Conservation (phyloP, 75 land plant genomes). For the Azolla pinnata region DNA sequence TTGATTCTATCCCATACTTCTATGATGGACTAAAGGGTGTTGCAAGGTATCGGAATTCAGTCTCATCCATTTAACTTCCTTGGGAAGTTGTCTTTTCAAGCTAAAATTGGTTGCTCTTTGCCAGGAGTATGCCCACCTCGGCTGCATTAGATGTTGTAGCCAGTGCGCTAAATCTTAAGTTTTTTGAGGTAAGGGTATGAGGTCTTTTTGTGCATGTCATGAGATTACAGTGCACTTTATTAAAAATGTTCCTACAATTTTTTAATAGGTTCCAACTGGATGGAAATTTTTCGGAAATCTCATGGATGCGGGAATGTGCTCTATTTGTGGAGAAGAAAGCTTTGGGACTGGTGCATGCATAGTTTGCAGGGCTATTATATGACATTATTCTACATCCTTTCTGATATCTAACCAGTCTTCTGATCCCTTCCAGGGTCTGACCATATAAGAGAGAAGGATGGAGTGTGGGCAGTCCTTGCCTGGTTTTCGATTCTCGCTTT, state of each 20-base stretch:
- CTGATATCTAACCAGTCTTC: too few species aligned
- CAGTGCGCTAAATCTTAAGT: slow-evolving; percentile 50
- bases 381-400: too few species aligned
- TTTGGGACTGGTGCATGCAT: slow-evolving; percentile 77
- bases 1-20: slow-evolving; percentile 87
- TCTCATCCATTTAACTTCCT: neutral
- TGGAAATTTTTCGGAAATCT: slow-evolving; percentile 99
- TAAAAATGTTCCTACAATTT: neutral
- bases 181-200: slow-evolving; percentile 66
- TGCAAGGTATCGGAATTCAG: slow-evolving; percentile 57
- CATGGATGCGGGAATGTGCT: slow-evolving; percentile 95
- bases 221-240: neutral
- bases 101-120: neutral
- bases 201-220: neutral
- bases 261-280: slow-evolving; percentile 90
- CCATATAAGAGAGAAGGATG: slow-evolving; percentile 99
- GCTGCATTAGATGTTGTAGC: slow-evolving; percentile 99
- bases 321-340: slow-evolving; percentile 99
- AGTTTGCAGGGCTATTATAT: too few species aligned
- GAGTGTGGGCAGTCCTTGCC: slow-evolving; percentile 98
- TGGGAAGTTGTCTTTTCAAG: neutral
- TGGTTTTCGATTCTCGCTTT: slow-evolving; percentile 95
- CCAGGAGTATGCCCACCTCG: slow-evolving; percentile 98
- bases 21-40: slow-evolving; percentile 89
- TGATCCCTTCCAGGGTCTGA: slow-evolving; percentile 67